Evolutionary conservation across 306 rosid genomes (phyloP), one percentile per base, ranked within the genome.

Genomic region (Astragalus membranaceus): DNA sequence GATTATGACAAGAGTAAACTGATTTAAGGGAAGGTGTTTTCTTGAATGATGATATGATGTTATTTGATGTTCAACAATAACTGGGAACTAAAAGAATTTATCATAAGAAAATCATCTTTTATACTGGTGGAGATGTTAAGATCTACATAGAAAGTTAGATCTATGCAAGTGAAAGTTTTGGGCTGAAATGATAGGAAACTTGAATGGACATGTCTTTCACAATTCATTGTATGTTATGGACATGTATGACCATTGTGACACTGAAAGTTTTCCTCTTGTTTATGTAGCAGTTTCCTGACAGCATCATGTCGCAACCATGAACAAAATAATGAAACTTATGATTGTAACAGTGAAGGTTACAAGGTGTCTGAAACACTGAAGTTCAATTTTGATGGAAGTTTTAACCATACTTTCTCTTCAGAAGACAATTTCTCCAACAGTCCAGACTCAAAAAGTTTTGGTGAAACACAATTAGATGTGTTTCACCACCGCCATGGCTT

Each of bases 401-500:
- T 83, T 41, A 76, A 88, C 33, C 86, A 57, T 67, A 83, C 85
- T 51, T 80, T 75, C 66, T 76, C 75, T 61, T 73, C 75, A 17
- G 91, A 84, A 71, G 89, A 87, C 62, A 72, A 70, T 64, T 59
- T 73, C 54, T 79, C 85, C 73, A 79, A 54, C 69, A 85, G 95
- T 81, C 88, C 90, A 30, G 85, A 78, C 69, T 80, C 89, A 59
- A 86, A 83, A 85, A 87, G 94, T 76, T 94, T 80, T 71, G 83
- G 85, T 35, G 99, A 94, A 76, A 72, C 95, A 67, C 99, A 94
- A 41, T 61, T 94, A 51, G 97, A 91, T 87, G 52, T 87, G 58
- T 94, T 91, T 80, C 89, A 94, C 83, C 96, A 94, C 62, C 70
- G 86, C 73, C 97, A 94, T 75, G 97, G 99, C 63, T 75, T 91